These are phyloP conservation scores for Citrullus colocynthis DNA, from an alignment of 306 rosid species.

Conservation along the genomic window DNA sequence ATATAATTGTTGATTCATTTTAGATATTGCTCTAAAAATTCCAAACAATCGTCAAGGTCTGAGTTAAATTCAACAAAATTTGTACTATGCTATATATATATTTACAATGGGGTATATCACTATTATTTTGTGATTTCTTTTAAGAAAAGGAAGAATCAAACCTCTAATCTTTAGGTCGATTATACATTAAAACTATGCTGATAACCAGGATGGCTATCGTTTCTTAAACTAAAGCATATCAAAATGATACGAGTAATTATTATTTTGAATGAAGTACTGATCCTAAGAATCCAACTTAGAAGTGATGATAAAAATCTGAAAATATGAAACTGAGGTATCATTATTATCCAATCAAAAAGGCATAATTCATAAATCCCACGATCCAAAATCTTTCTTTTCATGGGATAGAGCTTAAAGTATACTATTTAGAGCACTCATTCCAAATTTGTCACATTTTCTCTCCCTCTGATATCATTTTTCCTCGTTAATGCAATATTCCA, in stretches of 20 bases:
- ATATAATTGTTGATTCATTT: too few relatives aligned
- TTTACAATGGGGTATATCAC: too few relatives aligned
- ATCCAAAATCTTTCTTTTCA: background rate
- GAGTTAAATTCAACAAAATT: background rate
- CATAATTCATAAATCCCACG: background rate
- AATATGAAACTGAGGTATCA: background rate
- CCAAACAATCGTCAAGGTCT: too few relatives aligned
- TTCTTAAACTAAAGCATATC: too few relatives aligned
- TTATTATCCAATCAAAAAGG: background rate
- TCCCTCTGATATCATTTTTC: background rate
- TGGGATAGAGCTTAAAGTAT: background rate
- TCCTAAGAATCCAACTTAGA: background rate
- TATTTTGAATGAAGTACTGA: background rate
- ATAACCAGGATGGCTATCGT: too few relatives aligned
- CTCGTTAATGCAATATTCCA: background rate
- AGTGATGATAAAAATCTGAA: background rate
- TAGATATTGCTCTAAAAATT: background rate
- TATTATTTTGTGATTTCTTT: background rate
- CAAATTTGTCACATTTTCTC: background rate
- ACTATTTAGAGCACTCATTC: slow-evolving; percentile 2
- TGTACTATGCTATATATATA: background rate
- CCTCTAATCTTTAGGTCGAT: too few relatives aligned
- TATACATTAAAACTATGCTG: too few relatives aligned
- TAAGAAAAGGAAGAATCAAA: too few relatives aligned
- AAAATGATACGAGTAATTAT: too few relatives aligned